Base-by-base conservation (phyloP, 2,329 filamentous ascomycete species). In the Arthrinium phaeospermum region DNA sequence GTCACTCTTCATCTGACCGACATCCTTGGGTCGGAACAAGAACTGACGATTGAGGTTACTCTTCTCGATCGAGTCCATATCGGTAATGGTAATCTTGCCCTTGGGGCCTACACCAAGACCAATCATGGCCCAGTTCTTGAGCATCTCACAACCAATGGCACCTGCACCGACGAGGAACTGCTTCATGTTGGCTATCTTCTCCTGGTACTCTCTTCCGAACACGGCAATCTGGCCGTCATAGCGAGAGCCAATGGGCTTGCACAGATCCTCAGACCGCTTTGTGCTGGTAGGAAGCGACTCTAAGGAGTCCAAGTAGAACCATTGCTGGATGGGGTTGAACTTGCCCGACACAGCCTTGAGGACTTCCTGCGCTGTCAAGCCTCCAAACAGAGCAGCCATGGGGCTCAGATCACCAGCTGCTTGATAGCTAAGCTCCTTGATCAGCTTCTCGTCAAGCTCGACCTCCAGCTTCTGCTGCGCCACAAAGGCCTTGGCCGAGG, bases 121-220 rank as follows among this genome's bases (percentile, higher is more conserved):
- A 82, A 98, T 97, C 95, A 99, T 97, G 47, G 97, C 96, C 95
- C 96, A 99, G 83, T 98, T 98, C 90, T 99, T 99, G 77, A 99
- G 86, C 93, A 98, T 99, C 81, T 99, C 96, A 80, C 96, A 99
- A 67, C 96, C 96, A 81, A 99, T 99, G 75, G 97, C 96, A 78
- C 96, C 96, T 67, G 96, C 94, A 77, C 96, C 96, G 72, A 99
- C 96, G 71, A 99, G 88, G 86, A 99, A 99, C 78, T 98, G 91
- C 79, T 92, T 96, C 74, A 96, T 84, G 78, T 98, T 97, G 73
- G 92, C 90, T 76, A 99, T 89, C 87, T 98, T 98, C 70, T 98
- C 93, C 83, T 99, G 96, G 83, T 92, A 99, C 75, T 98, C 94
- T 78, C 90, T 92, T 74, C 96, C 96, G 76, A 99, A 97, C 1